Evolutionary conservation across 2,329 filamentous ascomycete genomes (phyloP), one percentile per base, ranked within the genome.

Genomic region (Plenodomus tracheiphilus): DNA sequence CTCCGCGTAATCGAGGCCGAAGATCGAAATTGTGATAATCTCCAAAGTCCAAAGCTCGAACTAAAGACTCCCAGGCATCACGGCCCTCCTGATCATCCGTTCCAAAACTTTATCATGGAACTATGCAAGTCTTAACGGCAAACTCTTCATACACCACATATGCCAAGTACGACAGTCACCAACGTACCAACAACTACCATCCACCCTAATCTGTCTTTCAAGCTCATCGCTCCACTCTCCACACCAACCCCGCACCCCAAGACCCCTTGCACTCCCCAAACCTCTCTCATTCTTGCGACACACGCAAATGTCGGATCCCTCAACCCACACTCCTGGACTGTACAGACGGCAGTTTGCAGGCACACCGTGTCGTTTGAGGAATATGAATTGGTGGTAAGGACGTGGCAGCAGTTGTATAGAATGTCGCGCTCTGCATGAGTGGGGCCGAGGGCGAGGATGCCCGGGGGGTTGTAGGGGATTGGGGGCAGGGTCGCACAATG

Each of bases 381-480:
- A 37, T 18, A 30, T 5, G 7, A 15, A n/a, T n/a, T 9, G 10
- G 39, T 41, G 15, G 37, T 9, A 16, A 19, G 17, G 11, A 32
- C 30, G 32, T 37, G 39, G 19, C 39, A 47, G 16, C 44, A 47
- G 16, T 20, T 16, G 30, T 32, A 22, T 3, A 42, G 39, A 16
- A 47, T 38, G 13, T 47, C 32, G 17, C 39, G 39, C 19, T 47
- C 44, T 6, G 15, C 11, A 16, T 4, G 39, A 6, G 39, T 41
- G 17, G 32, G 39, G n/a, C 44, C 44, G 32, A 47, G 39, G 7
- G 39, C 21, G 39, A 47, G 20, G 44, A 42, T n/a, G 30, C 39
- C 44, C 10, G 20, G 32, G 22, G 28, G 20, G 34, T 18, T 19
- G n/a, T 21, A 11, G 5, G 16, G 32, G 18, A 32, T 22, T 7